These are phyloP conservation scores for Calonectria pseudoreteaudii DNA, from an alignment of 2,329 filamentous ascomycete species.

Conservation along the genomic window DNA sequence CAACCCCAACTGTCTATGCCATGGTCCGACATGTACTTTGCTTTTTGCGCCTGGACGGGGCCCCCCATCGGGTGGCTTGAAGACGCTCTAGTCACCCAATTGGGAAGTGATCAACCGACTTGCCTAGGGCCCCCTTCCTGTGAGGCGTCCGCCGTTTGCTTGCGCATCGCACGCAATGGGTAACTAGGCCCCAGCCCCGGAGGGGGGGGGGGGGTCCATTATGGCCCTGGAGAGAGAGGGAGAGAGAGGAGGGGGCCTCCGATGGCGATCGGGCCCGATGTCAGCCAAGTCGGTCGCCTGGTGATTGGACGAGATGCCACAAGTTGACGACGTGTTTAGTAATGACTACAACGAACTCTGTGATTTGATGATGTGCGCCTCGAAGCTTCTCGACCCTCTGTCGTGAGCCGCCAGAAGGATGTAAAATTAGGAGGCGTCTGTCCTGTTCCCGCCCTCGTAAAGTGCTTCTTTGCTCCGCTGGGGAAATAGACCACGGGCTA, in stretches of 20 bases:
- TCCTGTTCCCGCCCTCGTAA: background rate
- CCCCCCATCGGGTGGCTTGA: background rate
- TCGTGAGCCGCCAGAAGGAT: background rate
- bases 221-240: background rate
- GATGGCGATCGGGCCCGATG: background rate
- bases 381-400: background rate
- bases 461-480: background rate
- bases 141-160: background rate
- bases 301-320: background rate
- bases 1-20: background rate
- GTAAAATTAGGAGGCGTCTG: background rate
- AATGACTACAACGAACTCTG: background rate
- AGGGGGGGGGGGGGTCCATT: background rate
- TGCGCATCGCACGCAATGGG: conserved; percentile 1
- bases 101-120: background rate
- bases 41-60: background rate
- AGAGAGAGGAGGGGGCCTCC: background rate
- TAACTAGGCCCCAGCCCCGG: background rate
- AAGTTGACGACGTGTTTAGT: conserved; percentile 4
- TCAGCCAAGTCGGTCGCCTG: background rate
- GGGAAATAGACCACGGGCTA: background rate
- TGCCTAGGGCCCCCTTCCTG: background rate
- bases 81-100: background rate
- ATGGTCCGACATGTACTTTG: conserved; percentile 5
- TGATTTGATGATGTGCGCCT: background rate